Evolutionary conservation across 2,329 filamentous ascomycete species (phyloP).

Genomic region (Emericellopsis cladophorae): DNA sequence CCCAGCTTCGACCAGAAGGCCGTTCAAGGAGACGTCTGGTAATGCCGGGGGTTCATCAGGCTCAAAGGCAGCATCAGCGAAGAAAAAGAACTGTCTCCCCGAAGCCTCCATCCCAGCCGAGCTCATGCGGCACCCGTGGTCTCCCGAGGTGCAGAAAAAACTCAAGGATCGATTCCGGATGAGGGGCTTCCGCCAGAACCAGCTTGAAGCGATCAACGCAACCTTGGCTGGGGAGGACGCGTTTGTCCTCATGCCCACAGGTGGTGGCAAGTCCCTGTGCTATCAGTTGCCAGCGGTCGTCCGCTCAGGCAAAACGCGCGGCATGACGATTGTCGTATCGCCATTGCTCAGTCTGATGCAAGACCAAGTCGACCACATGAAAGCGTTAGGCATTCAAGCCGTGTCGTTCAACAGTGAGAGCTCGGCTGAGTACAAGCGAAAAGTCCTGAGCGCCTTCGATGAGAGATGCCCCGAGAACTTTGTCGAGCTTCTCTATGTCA

Average conservation of each 20-base stretch:
- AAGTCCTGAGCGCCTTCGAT: conserved; percentile 53
- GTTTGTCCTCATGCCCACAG: conserved; percentile 96
- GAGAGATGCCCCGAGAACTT: conserved; percentile 57
- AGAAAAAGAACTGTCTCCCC: conserved; percentile 1
- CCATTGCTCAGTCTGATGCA: conserved; percentile 93
- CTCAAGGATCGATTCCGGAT: conserved; percentile 76
- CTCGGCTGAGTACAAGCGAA: conserved; percentile 43
- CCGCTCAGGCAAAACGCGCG: conserved; percentile 64
- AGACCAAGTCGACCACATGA: conserved; percentile 82
- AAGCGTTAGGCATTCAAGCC: conserved; percentile 63
- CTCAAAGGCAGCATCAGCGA: conserved; percentile 16
- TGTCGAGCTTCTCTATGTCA: conserved; percentile 85
- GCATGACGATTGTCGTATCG: conserved; percentile 90
- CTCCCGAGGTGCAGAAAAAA: conserved; percentile 67
- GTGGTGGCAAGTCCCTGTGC: conserved; percentile 91
- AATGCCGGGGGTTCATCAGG: conserved; percentile 24
- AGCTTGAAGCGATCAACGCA: conserved; percentile 91
- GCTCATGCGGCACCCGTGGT: conserved; percentile 66
- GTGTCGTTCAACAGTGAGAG: conserved; percentile 73
- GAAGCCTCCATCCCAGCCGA: conserved; percentile 29
- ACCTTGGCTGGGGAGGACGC: conserved; percentile 78
- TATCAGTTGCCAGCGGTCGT: conserved; percentile 90
- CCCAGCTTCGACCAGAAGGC: conserved; percentile 18
- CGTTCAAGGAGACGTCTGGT: conserved; percentile 35
- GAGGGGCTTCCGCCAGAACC: conserved; percentile 77